Evolutionary conservation across 73 alveolate species (phyloP).

Genomic region (Loxodes magnus): DNA sequence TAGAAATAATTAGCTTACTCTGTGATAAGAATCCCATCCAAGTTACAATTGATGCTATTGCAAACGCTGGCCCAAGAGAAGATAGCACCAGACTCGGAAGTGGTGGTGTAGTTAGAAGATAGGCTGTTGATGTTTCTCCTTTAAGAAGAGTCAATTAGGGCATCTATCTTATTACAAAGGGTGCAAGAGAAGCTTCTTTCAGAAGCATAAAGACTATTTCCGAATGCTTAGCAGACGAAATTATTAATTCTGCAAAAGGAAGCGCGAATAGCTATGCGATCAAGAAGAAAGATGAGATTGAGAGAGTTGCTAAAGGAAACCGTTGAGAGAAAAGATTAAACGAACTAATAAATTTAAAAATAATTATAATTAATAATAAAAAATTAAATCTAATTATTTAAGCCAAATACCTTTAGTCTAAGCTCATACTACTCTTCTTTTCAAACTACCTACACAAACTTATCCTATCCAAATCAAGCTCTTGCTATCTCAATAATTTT

Average conservation of each 20-base stretch:
- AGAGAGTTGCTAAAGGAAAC: conserved; percentile 96
- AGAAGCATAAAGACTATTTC: conserved; percentile 94
- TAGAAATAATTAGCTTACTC: conserved; percentile 90
- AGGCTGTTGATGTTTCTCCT: conserved; percentile 99
- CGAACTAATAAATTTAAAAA: too few relatives aligned
- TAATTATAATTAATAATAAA: too few relatives aligned
- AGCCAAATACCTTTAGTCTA: too few relatives aligned
- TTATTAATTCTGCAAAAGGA: conserved; percentile 91
- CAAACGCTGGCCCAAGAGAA: conserved; percentile 98
- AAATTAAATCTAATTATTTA: too few relatives aligned
- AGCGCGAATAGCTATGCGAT: conserved; percentile 84
- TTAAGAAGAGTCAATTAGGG: conserved; percentile 97
- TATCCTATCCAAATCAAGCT: too few relatives aligned
- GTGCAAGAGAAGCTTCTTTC: conserved; percentile 93
- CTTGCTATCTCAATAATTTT: too few relatives aligned
- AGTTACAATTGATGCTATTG: conserved; percentile 88
- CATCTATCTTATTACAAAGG: conserved; percentile 88
- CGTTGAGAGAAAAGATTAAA: too few relatives aligned
- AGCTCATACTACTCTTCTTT: too few relatives aligned
- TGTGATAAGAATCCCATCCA: conserved; percentile 96
- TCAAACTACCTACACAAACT: too few relatives aligned
- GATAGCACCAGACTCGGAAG: conserved; percentile 98
- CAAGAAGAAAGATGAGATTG: conserved; percentile 96
- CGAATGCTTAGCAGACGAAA: conserved; percentile 97
- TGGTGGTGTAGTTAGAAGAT: conserved; percentile 98